A percentile compares a stretch with the other conserved stretches of the same genome.
These are phyloP conservation scores for Phytophthora multivora DNA, from an alignment of 352 stramenopile species.

Conservation along the genomic window DNA sequence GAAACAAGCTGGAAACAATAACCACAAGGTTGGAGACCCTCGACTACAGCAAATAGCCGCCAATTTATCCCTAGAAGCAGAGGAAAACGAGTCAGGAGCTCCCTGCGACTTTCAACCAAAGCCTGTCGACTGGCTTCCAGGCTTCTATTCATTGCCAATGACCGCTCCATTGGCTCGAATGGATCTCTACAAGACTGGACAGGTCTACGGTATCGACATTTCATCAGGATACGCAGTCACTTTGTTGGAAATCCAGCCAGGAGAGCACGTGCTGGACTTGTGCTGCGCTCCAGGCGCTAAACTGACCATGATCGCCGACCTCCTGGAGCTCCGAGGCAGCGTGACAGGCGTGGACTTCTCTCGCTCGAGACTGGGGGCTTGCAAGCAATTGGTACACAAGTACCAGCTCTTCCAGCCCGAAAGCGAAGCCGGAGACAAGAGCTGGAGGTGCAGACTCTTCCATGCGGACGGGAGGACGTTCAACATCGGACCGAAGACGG, in stretches of 20 bases:
- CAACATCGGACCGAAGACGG: slow-evolving; percentile 53
- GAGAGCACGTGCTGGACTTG: slow-evolving; percentile 92
- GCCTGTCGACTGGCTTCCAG: slow-evolving; percentile 53
- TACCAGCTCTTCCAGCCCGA: slow-evolving; percentile 81
- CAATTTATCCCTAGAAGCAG: slow-evolving; percentile 22
- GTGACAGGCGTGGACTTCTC: slow-evolving; percentile 91
- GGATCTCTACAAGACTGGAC: slow-evolving; percentile 49
- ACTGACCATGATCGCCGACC: slow-evolving; percentile 91
- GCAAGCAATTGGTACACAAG: slow-evolving; percentile 91
- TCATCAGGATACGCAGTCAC: slow-evolving; percentile 77
- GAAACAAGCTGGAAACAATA: slow-evolving; percentile 3
- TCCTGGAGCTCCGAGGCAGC: slow-evolving; percentile 59
- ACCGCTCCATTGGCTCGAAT: slow-evolving; percentile 48
- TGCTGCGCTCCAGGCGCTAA: slow-evolving; percentile 95
- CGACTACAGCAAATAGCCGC: slow-evolving; percentile 25
- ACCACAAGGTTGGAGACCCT: slow-evolving; percentile 5
- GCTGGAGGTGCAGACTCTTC: slow-evolving; percentile 79
- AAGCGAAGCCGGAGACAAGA: neutral
- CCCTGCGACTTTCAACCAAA: slow-evolving; percentile 6
- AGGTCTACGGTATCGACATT: slow-evolving; percentile 86
- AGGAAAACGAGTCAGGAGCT: slow-evolving; percentile 2
- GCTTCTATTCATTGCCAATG: slow-evolving; percentile 71
- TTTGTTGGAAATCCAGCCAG: slow-evolving; percentile 62
- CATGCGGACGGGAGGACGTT: slow-evolving; percentile 82
- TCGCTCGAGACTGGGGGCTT: slow-evolving; percentile 77